phyloP scores from a whole-genome alignment of 2,329 filamentous ascomycete species.

The Fusarium pseudograminearum region DNA sequence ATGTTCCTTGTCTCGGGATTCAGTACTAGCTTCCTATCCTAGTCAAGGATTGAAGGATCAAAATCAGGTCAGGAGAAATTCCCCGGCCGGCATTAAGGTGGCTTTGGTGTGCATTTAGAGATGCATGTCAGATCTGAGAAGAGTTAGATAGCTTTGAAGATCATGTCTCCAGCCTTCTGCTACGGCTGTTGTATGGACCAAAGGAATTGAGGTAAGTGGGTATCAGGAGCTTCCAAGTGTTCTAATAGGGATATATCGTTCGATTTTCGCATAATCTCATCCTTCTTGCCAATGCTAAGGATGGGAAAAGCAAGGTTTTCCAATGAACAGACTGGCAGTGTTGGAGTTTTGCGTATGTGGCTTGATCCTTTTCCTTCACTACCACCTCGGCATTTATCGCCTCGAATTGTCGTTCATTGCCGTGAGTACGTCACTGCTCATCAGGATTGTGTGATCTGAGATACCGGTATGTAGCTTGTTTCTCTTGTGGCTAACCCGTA shows the following conservation, averaged over 20 bases:
- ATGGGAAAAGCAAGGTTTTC: neutral
- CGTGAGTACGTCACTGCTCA: neutral
- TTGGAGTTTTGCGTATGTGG: neutral
- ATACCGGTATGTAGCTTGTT: neutral
- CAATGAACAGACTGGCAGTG: too few species aligned
- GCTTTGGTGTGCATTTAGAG: neutral
- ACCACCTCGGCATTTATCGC: neutral
- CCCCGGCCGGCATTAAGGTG: neutral
- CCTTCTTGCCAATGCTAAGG: neutral
- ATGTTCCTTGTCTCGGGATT: neutral
- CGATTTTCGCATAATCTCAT: neutral
- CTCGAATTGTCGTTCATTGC: neutral
- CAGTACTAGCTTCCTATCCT: neutral
- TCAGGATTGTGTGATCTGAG: fast-evolving
- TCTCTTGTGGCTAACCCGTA: neutral
- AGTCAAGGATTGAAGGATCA: neutral
- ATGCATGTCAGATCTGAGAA: neutral
- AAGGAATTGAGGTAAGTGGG: neutral
- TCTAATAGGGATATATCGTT: neutral
- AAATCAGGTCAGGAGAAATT: neutral
- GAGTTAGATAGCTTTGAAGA: neutral
- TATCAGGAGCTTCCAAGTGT: neutral
- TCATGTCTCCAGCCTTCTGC: neutral
- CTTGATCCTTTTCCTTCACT: neutral
- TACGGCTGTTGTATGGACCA: neutral